A percentile compares a stretch with the other conserved stretches of the same genome.
Conservation (phyloP, 1,139 yeast species). For the Meyerozyma smithsonii region DNA sequence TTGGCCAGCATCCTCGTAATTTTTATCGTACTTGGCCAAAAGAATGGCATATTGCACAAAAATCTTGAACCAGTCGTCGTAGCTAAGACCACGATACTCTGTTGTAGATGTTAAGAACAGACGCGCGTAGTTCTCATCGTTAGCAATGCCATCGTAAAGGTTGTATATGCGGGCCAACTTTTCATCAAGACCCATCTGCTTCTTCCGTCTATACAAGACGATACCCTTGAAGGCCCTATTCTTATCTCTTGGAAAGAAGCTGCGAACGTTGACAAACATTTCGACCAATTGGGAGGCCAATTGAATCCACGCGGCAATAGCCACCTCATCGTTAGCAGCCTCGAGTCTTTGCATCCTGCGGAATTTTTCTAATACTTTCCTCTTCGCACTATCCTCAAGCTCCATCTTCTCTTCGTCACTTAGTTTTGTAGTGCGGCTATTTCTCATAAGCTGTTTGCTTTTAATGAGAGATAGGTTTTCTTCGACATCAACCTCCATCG, state of each 20-base stretch:
- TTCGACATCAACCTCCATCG: slow-evolving; percentile 5
- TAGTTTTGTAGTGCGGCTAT: slow-evolving; percentile 25
- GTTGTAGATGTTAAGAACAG: slow-evolving; percentile 40
- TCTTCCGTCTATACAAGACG: slow-evolving; percentile 55
- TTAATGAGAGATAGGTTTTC: slow-evolving; percentile 21
- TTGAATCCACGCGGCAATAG: slow-evolving; percentile 78
- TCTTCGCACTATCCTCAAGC: slow-evolving; percentile 53
- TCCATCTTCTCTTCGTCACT: slow-evolving; percentile 55
- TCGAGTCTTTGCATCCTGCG: slow-evolving; percentile 57
- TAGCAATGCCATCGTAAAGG: slow-evolving; percentile 57
- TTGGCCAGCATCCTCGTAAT: slow-evolving; percentile 60
- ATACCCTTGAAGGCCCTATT: slow-evolving; percentile 67
- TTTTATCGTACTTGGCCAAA: slow-evolving; percentile 57
- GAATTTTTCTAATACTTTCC: slow-evolving; percentile 62
- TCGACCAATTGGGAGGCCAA: slow-evolving; percentile 79
- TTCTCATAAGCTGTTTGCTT: slow-evolving; percentile 17
- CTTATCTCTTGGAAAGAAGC: slow-evolving; percentile 74
- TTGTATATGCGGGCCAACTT: slow-evolving; percentile 64
- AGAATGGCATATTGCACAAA: slow-evolving; percentile 75
- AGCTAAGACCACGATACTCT: slow-evolving; percentile 70
- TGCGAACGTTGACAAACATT: slow-evolving; percentile 69
- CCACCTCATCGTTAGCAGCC: slow-evolving; percentile 57
- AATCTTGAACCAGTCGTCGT: slow-evolving; percentile 79
- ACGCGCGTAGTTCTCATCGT: slow-evolving; percentile 30
- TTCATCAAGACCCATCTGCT: slow-evolving; percentile 64